Evolutionary conservation across 306 rosid species (phyloP).

Genomic region (Vicia faba): DNA sequence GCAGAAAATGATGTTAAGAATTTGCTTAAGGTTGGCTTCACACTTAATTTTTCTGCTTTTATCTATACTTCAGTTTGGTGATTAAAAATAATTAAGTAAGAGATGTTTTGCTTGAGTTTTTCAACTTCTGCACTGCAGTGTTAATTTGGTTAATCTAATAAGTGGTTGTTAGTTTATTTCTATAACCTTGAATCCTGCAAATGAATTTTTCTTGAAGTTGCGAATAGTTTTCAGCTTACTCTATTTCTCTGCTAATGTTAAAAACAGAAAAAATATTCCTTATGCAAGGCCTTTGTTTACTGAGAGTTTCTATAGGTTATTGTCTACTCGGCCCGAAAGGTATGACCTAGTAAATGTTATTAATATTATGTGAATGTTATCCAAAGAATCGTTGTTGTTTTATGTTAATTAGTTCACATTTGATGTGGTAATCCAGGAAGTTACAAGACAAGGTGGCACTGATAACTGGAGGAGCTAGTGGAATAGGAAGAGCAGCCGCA

Average conservation of each 20-base stretch:
- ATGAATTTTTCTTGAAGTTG: slow-evolving; percentile 25
- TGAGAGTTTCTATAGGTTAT: slow-evolving; percentile 53
- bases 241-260: slow-evolving; percentile 32
- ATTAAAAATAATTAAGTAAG: neutral
- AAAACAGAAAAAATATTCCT: slow-evolving; percentile 43
- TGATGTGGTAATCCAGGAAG: slow-evolving; percentile 48
- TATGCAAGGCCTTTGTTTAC: slow-evolving; percentile 45
- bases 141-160: neutral
- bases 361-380: slow-evolving; percentile 12
- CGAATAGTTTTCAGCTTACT: slow-evolving; percentile 25
- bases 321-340: slow-evolving; percentile 53
- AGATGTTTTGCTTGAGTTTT: slow-evolving; percentile 15
- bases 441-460: slow-evolving; percentile 84
- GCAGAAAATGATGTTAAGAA: slow-evolving; percentile 43
- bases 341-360: slow-evolving; percentile 16
- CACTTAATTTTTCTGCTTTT: slow-evolving; percentile 19
- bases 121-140: slow-evolving; percentile 14
- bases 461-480: slow-evolving; percentile 94
- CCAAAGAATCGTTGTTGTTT: neutral
- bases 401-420: slow-evolving; percentile 4
- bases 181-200: slow-evolving; percentile 13
- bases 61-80: slow-evolving; percentile 2
- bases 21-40: slow-evolving; percentile 45
- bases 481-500: slow-evolving; percentile 85
- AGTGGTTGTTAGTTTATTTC: neutral